phyloP scores from a whole-genome alignment of 2,329 filamentous ascomycete genomes.

The Mycocentrospora acerina region DNA sequence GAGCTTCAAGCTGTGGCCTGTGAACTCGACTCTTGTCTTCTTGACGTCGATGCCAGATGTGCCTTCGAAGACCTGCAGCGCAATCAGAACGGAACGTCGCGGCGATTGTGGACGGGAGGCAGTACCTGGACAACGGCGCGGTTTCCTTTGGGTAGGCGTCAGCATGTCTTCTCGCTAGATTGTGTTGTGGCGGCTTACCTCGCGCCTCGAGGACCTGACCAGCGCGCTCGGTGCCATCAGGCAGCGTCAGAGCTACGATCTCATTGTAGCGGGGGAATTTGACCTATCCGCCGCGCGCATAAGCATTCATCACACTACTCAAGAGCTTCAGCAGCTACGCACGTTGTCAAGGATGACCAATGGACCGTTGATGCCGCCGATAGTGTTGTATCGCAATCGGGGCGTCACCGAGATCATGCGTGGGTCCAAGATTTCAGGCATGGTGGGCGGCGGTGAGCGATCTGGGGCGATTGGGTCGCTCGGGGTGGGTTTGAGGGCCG shows the following conservation, averaged over 20 bases:
- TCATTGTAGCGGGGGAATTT: constrained; percentile 98
- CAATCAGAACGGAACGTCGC: constrained; percentile 22
- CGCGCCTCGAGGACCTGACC: constrained; percentile 97
- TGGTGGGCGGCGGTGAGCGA: constrained; percentile 33
- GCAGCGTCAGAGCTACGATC: constrained; percentile 92
- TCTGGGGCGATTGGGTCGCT: constrained; percentile 18
- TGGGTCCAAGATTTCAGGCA: constrained; percentile 47
- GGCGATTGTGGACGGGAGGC: neutral
- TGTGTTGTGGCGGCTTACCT: constrained; percentile 59
- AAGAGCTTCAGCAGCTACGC: constrained; percentile 39
- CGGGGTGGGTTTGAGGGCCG: constrained; percentile 16
- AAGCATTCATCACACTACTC: constrained; percentile 16
- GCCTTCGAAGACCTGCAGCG: constrained; percentile 85
- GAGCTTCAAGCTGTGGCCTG: constrained; percentile 94
- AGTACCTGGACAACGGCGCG: constrained; percentile 90
- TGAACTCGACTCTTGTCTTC: constrained; percentile 98
- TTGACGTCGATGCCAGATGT: constrained; percentile 98
- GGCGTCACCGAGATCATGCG: constrained; percentile 63
- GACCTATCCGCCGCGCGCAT: constrained; percentile 60
- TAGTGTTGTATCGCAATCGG: constrained; percentile 92
- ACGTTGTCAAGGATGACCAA: constrained; percentile 98
- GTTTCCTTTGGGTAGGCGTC: constrained; percentile 63
- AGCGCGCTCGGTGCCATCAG: constrained; percentile 90
- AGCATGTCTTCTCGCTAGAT: constrained; percentile 9
- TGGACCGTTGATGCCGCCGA: constrained; percentile 95